Base-by-base conservation (phyloP, 768 basidiomycete genomes). In the Gloeopeniophorella convolvens region DNA sequence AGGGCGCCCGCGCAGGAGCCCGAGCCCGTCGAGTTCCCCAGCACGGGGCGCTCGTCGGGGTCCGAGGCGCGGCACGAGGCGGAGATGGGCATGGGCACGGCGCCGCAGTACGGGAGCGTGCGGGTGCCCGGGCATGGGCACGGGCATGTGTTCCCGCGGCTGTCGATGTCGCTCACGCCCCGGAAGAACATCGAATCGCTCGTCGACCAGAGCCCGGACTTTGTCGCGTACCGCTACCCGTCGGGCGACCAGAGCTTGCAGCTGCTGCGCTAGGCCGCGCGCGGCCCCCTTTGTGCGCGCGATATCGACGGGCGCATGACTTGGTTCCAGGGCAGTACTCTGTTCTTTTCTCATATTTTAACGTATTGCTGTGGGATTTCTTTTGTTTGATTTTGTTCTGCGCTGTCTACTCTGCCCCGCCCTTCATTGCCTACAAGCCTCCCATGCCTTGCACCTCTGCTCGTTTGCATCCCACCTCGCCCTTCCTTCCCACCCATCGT, bases 151-250 rank as follows among this genome's bases (percentile, higher is more conserved):
- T 62, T 62, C 18, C 69, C 79, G 41, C 73, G 84, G 45, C 72
- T 81, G 72, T 85, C 84, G 34, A 70, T 57, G 55, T 45, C 49
- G 8, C 37, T 80, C 16, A 73, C 74, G 9, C 82, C 83, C 15
- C 76, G 82, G 48, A 89, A 81, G 70, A 80, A 80, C 40, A 72
- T 89, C 47, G 85, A 87, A 59, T 80, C 83, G 58, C 73, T 88
- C 18, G 86, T 92, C n/a, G 75, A 83, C n/a, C 89, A 87, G 66
- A 88, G 89, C 63, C 66, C 78, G 3, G 85, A 90, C 15, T 91
- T 92, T 61, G 81, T 91, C 52, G 86, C 89, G 3, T 90, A 91
- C 63, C 80, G 89, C 33, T 92, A 92, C 65, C 89, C 89, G 6
- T 89, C 88, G 12, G 78, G 73, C 55, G 82, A 85, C 58, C 82